Evolutionary conservation across 78 protist genomes (phyloP), one percentile per base, ranked within the genome.

Genomic region (Cavenderia fasciculata): DNA sequence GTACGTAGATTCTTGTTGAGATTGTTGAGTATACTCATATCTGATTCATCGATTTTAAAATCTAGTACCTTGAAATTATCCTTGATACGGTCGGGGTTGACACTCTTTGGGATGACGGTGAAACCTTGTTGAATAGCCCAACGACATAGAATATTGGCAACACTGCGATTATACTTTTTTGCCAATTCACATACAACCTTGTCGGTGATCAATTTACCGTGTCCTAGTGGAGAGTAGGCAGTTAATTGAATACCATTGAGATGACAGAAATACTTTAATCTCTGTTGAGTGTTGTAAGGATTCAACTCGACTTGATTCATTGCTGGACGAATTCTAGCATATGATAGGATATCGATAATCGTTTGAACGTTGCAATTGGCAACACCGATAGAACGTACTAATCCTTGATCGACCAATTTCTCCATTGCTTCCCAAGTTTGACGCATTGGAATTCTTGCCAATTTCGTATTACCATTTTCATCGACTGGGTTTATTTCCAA

Each of bases 401-500:
- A 78, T 8, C 95, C 96, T 6, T 19, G 92, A 3, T 76, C 87
- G 14, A 82, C 78, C 69, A 41, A 95, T 62, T 47, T 85, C 63
- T 95, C 97, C 97, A 95, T 95, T 38, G 75, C 97, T 16, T 5
- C 49, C 97, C 97, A 95, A 5, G 97, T 95, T 21, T 87, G 94
- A 25, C 38, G 25, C 19, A 94, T n/a, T 8, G 96, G 85, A 1
- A 93, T 84, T 27, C 19, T 36, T n/a, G n/a, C n/a, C n/a, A n/a
- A n/a, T 8, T 33, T 23, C 4, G 78, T 70, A 10, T 23, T 36
- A 25, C 73, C 27, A 41, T 40, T 23, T 7, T 69, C 77, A 16
- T 40, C 46, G 57, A 47, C 29, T 51, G 47, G 59, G 21, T 33
- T 31, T 38, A 29, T 10, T 25, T 57, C 29, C 25, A 59, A 23